Base-by-base conservation (phyloP, 345 rosid species). In the Angophora floribunda region DNA sequence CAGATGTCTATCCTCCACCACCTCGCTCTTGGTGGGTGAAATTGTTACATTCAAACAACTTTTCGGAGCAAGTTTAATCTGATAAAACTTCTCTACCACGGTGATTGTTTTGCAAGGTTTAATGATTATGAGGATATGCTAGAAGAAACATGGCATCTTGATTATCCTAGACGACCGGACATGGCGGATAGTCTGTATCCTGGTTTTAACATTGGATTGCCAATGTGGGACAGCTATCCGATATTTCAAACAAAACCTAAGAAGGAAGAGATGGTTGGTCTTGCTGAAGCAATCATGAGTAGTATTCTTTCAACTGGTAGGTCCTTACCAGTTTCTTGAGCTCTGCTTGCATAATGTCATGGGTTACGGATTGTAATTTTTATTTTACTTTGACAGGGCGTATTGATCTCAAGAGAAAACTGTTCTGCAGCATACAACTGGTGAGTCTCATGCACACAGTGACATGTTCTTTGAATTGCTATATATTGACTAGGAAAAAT, bases 181-280 rank as follows among this genome's bases (percentile, higher is more conserved):
- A 91, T 94, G 88, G 86, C 93, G 32, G 96, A 95, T 89, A 90
- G 93, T 86, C 79, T 92, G 67, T 95, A 87, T 92, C 91, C 95
- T 53, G 93, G 96, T 44, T 88, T 89, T 13, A 92, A 88, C 87
- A 91, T 88, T 90, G 98, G 97, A 86, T 88, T 94, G 89, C 93
- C 97, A n/a, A 90, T 98, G 95, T 96, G 99, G 99, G 99, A 97
- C 79, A 95, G 89, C 91, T 95, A 92, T 89, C 94, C 95, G 41
- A 89, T 93, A 88, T 93, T 94, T 52, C 87, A 94, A 88, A 86
- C 90, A 70, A 96, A 95, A 92, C 96, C 98, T 52, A 97, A 94
- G 92, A 98, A 94, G 89, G 99, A 95, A 94, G 99, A 98, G 93
- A 98, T 95, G 90, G 94, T 97, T 90, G 98, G 99, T 90, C 96